Base-by-base conservation (phyloP, 2,329 filamentous ascomycete species). In the Metarhizium anisopliae region DNA sequence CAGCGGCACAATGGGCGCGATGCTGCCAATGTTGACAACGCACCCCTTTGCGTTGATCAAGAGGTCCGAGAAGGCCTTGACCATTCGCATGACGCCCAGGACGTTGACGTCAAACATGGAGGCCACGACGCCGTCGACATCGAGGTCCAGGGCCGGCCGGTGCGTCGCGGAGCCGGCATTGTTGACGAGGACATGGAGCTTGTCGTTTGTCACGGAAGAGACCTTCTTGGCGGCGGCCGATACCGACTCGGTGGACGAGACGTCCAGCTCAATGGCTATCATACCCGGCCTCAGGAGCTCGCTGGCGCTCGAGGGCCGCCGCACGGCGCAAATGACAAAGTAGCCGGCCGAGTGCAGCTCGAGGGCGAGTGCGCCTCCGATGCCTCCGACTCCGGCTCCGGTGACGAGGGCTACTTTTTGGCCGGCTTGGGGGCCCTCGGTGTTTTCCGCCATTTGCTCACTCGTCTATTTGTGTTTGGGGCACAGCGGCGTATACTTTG, bases 21-120 rank as follows among this genome's bases (percentile, higher is more conserved):
- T 53, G 50, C 61, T 62, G 6, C 63, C 62, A 49, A 66, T 63
- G 47, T 65, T 66, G 42, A 62, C 59, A 32, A 67, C 58, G 18
- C 57, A 59, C 14, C 64, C 64, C n/a, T 53, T 52, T 1, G 61
- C 59, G 10, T 53, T 57, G n/a, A 65, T 61, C 29, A 65, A 50
- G 32, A 62, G 57, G 14, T 51, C 51, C 10, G 57, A 55, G 38
- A 62, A 63, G 32, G 56, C 55, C 47, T 63, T 58, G 11, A 64
- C 60, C 50, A 62, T 59, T 20, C 58, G 54, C 63, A 66, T 59
- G 1, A 66, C 56, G 0, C 70, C 72, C 63, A 71, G 75, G 35
- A 75, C 61, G 57, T 79, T 79, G 47, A 74, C 64, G 7, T 77
- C 72, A 58, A 73, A 75, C 52, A 75, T 59, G 32, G 59, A 60